These are phyloP conservation scores for Cryptococcus sp. DNA, from an alignment of 1,284 basidiomycete species.

Conservation along the genomic window DNA sequence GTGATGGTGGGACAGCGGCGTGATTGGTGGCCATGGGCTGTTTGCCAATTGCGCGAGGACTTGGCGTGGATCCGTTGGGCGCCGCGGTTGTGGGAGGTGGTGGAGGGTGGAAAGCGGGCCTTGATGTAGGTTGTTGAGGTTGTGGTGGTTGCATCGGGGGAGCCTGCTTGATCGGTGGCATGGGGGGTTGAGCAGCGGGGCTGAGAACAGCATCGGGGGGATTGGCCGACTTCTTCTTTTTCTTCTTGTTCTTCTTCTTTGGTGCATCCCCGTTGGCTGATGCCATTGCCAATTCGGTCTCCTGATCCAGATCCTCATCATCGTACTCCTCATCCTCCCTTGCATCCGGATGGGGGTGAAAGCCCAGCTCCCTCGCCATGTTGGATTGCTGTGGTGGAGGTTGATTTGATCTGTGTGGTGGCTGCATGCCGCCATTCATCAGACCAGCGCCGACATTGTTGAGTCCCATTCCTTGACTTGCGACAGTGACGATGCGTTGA, in stretches of 20 bases:
- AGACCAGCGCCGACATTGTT: slow-evolving; percentile 41
- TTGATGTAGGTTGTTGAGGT: slow-evolving; percentile 9
- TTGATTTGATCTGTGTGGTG: background rate
- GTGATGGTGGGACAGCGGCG: slow-evolving; percentile 39
- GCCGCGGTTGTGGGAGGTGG: slow-evolving; percentile 40
- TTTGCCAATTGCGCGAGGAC: slow-evolving; percentile 68
- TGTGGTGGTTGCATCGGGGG: slow-evolving; percentile 16
- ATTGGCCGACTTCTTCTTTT: slow-evolving; percentile 51
- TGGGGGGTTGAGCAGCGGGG: slow-evolving; percentile 43
- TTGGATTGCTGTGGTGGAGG: slow-evolving; percentile 15
- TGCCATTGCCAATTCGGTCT: slow-evolving; percentile 17
- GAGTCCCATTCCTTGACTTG: slow-evolving; percentile 53
- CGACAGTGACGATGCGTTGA: slow-evolving; percentile 57
- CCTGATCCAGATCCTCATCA: slow-evolving; percentile 39
- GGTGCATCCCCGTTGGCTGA: slow-evolving; percentile 40
- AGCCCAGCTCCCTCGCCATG: slow-evolving; percentile 52
- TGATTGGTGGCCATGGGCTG: slow-evolving; percentile 62
- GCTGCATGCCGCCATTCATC: slow-evolving; percentile 28
- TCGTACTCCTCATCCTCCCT: slow-evolving; percentile 53
- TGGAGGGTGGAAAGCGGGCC: slow-evolving; percentile 31
- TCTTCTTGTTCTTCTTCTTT: slow-evolving; percentile 55
- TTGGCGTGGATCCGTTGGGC: slow-evolving; percentile 53
- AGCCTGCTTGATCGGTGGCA: slow-evolving; percentile 28
- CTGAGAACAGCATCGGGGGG: slow-evolving; percentile 19
- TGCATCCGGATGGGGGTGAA: slow-evolving; percentile 52